Conservation (phyloP, 768 basidiomycete species). For the Galerina sulciceps region DNA sequence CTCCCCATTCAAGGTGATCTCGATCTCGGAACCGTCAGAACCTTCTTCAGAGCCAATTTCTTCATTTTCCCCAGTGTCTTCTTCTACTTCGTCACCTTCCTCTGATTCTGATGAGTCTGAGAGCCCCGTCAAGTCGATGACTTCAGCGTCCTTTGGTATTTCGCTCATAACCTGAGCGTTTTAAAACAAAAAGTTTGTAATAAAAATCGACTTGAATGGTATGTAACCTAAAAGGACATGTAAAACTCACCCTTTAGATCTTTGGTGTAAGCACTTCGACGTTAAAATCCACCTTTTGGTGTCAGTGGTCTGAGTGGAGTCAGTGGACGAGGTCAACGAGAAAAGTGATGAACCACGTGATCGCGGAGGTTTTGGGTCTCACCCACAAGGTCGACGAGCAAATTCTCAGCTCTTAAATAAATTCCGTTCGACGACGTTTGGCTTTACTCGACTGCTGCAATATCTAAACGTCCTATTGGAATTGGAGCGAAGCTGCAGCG, state of each 20-base stretch:
- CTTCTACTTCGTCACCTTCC: constrained; percentile 27
- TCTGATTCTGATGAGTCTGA: constrained; percentile 36
- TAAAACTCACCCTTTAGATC: not conserved
- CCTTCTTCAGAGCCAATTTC: constrained; percentile 21
- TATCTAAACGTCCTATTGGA: too few species aligned
- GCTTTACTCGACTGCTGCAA: too few species aligned
- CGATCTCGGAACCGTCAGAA: constrained; percentile 36
- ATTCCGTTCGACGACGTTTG: too few species aligned
- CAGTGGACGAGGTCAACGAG: too few species aligned
- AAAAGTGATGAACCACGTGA: not conserved
- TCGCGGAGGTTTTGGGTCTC: not conserved
- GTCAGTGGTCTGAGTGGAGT: too few species aligned
- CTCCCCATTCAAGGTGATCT: constrained; percentile 40
- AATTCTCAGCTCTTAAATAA: too few species aligned
- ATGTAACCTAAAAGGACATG: not conserved
- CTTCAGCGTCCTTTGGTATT: constrained; percentile 31
- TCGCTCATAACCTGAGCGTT: constrained; percentile 25
- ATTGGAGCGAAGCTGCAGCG: too few species aligned
- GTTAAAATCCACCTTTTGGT: too few species aligned
- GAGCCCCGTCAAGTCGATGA: constrained; percentile 50
- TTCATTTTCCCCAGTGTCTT: constrained; percentile 23
- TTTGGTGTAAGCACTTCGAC: not conserved
- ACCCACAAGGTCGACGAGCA: too few species aligned
- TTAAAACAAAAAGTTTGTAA: not conserved
- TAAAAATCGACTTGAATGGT: not conserved